Base-by-base conservation (phyloP, 306 rosid species). In the Fragaria nilgerrensis region DNA sequence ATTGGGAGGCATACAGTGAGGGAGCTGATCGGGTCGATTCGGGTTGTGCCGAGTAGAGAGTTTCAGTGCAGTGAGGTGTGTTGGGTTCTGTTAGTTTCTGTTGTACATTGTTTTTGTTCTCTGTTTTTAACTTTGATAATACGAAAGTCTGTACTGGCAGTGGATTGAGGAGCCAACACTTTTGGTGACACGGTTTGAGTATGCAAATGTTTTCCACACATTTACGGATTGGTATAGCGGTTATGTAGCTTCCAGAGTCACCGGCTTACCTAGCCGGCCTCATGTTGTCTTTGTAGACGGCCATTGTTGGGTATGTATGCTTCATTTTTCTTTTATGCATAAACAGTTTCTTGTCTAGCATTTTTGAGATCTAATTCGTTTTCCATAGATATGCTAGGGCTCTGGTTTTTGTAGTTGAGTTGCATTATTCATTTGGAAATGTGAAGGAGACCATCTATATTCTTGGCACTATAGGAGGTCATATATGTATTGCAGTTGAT, bases 141-240 rank as follows among this genome's bases (percentile, higher is more conserved):
- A 47, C 13, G 78, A 49, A 44, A 58, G 70, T 78, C 85, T 83
- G 41, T 48, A n/a, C 68, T 78, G 89, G 89, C 92, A 95, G 98
- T 95, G 98, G 98, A 78, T 95, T 75, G 97, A 92, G 75, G 98
- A 92, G 79, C 97, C 98, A 34, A 90, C 97, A 9, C 92, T 95
- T 78, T 66, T 95, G 82, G 93, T 92, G 84, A 95, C 98, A 37
- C 93, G 98, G 44, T 95, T 89, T 41, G 98, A 95, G 86, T 95
- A 95, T 80, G 98, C 98, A 13, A 95, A 95, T 84, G 91, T 95
- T 74, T 95, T 95, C 79, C 98, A 95, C 87, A 95, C 97, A 2
- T 68, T 92, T 72, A 92, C 98, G 0, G 98, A 95, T 81, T 95
- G 98, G 98, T 95, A 92, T 79, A 95, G 96, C 75, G 96, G 96